A percentile compares a stretch with the other conserved stretches of the same genome.
phyloP scores from a whole-genome alignment of 1,284 basidiomycete genomes.

The Malassezia cuniculi region DNA sequence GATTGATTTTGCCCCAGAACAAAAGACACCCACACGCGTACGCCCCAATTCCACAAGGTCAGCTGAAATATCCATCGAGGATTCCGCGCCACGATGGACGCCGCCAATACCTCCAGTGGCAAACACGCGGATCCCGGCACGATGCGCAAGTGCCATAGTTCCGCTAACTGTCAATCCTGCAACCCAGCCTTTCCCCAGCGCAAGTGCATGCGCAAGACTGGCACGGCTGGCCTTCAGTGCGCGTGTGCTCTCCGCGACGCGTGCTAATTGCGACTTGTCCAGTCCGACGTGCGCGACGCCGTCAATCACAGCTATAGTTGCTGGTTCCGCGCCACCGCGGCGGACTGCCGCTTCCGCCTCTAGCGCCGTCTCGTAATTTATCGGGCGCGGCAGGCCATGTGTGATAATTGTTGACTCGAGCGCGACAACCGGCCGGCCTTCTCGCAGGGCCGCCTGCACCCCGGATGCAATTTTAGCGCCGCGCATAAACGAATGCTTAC shows the following conservation, averaged over 20 bases:
- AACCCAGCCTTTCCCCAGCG: constrained; percentile 51
- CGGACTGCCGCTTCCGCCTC: constrained; percentile 69
- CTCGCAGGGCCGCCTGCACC: constrained; percentile 10
- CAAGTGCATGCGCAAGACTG: constrained; percentile 68
- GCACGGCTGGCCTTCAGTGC: constrained; percentile 69
- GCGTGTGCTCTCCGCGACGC: constrained; percentile 52
- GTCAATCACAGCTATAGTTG: constrained; percentile 73
- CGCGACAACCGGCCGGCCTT: constrained; percentile 47
- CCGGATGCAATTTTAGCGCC: neutral
- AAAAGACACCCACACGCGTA: constrained; percentile 56
- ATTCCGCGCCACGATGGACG: constrained; percentile 83
- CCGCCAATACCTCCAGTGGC: constrained; percentile 55
- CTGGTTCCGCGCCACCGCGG: constrained; percentile 64
- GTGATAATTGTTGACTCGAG: constrained; percentile 73
- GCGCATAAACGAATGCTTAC: neutral
- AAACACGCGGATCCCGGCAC: constrained; percentile 42
- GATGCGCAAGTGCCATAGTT: constrained; percentile 49
- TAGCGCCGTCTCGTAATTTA: constrained; percentile 60
- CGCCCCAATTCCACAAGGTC: constrained; percentile 37
- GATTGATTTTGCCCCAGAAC: constrained; percentile 91
- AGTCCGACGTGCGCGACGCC: constrained; percentile 80
- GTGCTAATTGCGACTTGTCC: constrained; percentile 55
- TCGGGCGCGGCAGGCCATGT: constrained; percentile 58
- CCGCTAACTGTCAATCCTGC: constrained; percentile 86
- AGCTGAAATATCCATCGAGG: constrained; percentile 65